These are phyloP conservation scores for Fomitopsis palustris DNA, from an alignment of 1,284 basidiomycete species.

Conservation along the genomic window DNA sequence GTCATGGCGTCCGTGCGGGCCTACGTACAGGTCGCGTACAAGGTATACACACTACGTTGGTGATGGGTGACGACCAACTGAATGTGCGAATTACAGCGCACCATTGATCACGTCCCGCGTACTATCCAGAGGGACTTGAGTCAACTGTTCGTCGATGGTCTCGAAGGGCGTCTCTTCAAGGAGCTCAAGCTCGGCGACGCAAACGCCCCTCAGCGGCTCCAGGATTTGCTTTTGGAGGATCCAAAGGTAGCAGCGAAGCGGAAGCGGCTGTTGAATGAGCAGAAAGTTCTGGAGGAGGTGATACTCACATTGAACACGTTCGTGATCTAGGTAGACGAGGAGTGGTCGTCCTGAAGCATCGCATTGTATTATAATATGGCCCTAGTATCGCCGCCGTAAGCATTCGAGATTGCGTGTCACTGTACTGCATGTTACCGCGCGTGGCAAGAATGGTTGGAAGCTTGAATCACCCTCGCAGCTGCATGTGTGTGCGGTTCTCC, in stretches of 20 bases:
- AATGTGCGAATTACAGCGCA: conserved; percentile 22
- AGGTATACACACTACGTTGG: conserved; percentile 9
- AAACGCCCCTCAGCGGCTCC: neutral
- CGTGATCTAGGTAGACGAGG: neutral
- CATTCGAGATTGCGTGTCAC: too few relatives aligned
- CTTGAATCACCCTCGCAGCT: too few relatives aligned
- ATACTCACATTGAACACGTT: neutral
- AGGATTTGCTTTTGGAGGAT: neutral
- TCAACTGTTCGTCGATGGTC: neutral
- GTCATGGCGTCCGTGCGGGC: conserved; percentile 27
- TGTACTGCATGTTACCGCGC: too few relatives aligned
- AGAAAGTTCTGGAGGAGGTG: neutral
- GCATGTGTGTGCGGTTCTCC: too few relatives aligned
- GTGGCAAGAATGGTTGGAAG: too few relatives aligned
- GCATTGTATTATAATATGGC: too few relatives aligned
- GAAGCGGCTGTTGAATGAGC: neutral
- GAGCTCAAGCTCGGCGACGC: neutral
- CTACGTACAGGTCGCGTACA: conserved; percentile 27
- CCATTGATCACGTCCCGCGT: neutral
- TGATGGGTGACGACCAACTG: conserved; percentile 27
- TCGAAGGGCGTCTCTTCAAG: neutral
- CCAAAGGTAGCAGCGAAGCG: neutral
- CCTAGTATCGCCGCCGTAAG: too few relatives aligned
- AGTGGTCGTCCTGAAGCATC: too few relatives aligned
- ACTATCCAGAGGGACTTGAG: neutral